Conservation (phyloP, 306 rosid genomes). For the Rosa persica region DNA sequence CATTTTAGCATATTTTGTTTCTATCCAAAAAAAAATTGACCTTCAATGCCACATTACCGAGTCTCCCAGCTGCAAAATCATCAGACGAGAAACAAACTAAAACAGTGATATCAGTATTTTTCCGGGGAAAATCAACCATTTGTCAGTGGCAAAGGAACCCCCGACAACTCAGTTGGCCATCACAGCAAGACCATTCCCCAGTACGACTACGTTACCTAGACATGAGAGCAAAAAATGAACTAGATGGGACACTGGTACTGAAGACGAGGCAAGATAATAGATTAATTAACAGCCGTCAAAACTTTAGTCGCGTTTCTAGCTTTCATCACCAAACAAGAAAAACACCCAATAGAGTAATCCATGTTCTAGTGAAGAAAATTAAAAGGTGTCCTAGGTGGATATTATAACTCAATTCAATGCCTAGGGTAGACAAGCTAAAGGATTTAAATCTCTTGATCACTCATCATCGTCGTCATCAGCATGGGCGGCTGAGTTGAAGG, state of each 20-base stretch:
- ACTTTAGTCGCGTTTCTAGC: constrained; percentile 2
- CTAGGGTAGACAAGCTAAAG: neutral
- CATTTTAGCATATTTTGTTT: too few relatives aligned
- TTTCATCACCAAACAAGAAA: constrained; percentile 13
- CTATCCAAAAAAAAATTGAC: too few relatives aligned
- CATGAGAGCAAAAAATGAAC: too few relatives aligned
- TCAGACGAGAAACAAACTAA: too few relatives aligned
- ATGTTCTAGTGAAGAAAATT: neutral
- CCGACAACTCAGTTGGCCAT: too few relatives aligned
- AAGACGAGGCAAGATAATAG: neutral
- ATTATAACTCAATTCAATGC: neutral
- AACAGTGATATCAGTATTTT: too few relatives aligned
- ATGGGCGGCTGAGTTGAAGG: constrained; percentile 56
- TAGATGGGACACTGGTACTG: neutral
- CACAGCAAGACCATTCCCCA: too few relatives aligned
- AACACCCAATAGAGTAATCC: neutral
- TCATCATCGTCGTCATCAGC: constrained; percentile 49
- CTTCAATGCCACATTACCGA: too few relatives aligned
- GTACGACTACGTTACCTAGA: too few relatives aligned
- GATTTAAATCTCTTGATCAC: constrained; percentile 11
- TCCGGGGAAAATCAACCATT: too few relatives aligned
- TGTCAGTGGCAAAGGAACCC: too few relatives aligned
- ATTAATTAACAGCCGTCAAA: constrained; percentile 12
- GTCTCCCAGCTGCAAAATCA: too few relatives aligned
- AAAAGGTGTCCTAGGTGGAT: neutral